Percentiles rank a stretch among this genome's conserved stretches.
These are phyloP conservation scores for Oryza brachyantha DNA, from an alignment of 176 grass and related monocot species.

Conservation along the genomic window DNA sequence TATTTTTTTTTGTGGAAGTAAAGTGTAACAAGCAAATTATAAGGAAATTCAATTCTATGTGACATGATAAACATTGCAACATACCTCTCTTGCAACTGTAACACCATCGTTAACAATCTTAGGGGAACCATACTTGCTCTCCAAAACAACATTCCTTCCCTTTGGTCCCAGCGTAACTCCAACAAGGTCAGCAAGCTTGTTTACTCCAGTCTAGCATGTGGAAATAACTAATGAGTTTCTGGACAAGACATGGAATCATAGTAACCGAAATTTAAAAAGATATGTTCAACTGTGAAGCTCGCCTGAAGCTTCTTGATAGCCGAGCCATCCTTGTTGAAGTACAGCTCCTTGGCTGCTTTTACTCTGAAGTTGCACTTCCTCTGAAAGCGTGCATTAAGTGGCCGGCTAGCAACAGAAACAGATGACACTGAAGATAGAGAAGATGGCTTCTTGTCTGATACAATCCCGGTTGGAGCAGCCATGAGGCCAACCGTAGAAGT, in stretches of 20 bases:
- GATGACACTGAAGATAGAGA: conserved; percentile 45
- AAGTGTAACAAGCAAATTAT: neutral
- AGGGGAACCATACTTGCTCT: conserved; percentile 94
- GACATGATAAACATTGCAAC: neutral
- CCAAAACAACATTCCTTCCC: conserved; percentile 93
- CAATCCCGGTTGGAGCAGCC: conserved; percentile 54
- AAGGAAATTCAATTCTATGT: neutral
- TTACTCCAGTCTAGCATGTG: conserved; percentile 64
- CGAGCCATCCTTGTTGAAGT: conserved; percentile 98
- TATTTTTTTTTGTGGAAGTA: neutral
- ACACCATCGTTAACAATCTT: conserved; percentile 89
- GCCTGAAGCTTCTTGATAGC: conserved; percentile 91
- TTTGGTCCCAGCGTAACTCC: conserved; percentile 91
- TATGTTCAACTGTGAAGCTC: neutral
- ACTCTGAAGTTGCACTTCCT: conserved; percentile 56
- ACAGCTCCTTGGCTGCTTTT: conserved; percentile 81
- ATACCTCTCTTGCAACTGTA: conserved; percentile 58
- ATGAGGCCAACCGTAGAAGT: conserved; percentile 73
- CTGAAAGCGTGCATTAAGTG: conserved; percentile 38
- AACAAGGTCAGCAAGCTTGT: conserved; percentile 87
- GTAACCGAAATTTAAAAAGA: neutral
- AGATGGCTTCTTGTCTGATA: conserved; percentile 47
- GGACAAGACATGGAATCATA: neutral
- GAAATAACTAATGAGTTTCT: neutral
- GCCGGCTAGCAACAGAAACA: conserved; percentile 20